Percentiles rank a stretch among this genome's conserved stretches.
Conservation (phyloP, 208 protist species). For the Leishmania mexicana region DNA sequence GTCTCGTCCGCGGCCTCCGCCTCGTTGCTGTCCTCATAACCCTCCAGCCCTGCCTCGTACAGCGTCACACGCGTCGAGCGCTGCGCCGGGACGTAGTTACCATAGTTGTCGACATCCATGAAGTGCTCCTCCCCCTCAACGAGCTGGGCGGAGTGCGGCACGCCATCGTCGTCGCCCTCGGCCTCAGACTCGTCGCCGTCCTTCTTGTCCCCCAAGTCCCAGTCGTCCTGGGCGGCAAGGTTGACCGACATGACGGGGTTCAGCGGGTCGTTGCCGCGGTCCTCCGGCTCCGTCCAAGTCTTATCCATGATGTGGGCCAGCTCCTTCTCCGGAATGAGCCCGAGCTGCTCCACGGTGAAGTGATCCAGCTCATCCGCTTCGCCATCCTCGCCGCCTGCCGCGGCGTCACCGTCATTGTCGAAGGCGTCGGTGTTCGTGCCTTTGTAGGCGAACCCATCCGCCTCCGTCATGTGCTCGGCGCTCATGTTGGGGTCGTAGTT, state of each 20-base stretch:
- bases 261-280: conserved; percentile 68
- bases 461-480: conserved; percentile 73
- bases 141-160: conserved; percentile 56
- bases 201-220: conserved; percentile 70
- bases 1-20: conserved; percentile 32
- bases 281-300: conserved; percentile 37
- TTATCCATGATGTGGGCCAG: conserved; percentile 69
- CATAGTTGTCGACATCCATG: conserved; percentile 91
- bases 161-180: conserved; percentile 19
- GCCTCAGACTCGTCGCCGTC: conserved; percentile 29
- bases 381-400: conserved; percentile 2
- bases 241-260: conserved; percentile 83
- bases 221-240: conserved; percentile 80
- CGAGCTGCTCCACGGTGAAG: conserved; percentile 81
- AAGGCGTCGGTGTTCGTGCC: conserved; percentile 23
- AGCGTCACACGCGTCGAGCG: conserved; percentile 74
- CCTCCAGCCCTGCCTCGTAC: conserved; percentile 69
- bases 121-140: conserved; percentile 78
- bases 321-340: conserved; percentile 60
- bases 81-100: conserved; percentile 76
- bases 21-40: conserved; percentile 36
- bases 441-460: conserved; percentile 55
- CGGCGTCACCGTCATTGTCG: conserved; percentile 26
- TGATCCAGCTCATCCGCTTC: conserved; percentile 55
- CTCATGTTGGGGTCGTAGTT: conserved; percentile 90